These are phyloP conservation scores for Sugiyamaella novakii DNA, from an alignment of 1,139 yeast genomes.

Conservation along the genomic window DNA sequence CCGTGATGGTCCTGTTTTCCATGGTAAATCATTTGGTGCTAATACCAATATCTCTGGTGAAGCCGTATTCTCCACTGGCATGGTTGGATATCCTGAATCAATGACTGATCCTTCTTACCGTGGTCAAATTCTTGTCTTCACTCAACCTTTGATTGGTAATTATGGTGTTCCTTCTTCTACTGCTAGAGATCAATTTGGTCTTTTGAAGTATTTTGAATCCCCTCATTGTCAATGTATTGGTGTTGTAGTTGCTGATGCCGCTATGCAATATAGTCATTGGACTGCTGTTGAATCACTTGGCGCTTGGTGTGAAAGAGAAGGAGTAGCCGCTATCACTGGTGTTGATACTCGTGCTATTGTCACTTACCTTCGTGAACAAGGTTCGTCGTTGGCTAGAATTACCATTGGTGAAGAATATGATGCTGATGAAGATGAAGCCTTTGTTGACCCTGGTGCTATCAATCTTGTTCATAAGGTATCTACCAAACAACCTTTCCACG, in stretches of 20 bases:
- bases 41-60: slow-evolving; percentile 90
- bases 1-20: slow-evolving; percentile 90
- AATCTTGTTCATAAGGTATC: slow-evolving; percentile 93
- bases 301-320: slow-evolving; percentile 95
- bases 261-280: slow-evolving; percentile 96
- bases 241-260: slow-evolving; percentile 93
- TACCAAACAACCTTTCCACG: slow-evolving; percentile 92
- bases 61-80: slow-evolving; percentile 95
- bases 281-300: slow-evolving; percentile 95
- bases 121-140: slow-evolving; percentile 94
- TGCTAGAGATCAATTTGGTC: slow-evolving; percentile 76
- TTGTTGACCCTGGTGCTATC: slow-evolving; percentile 86
- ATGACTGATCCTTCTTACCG: slow-evolving; percentile 98
- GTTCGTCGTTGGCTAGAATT: slow-evolving; percentile 88
- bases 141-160: slow-evolving; percentile 96
- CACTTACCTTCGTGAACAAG: slow-evolving; percentile 89
- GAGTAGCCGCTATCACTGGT: slow-evolving; percentile 95
- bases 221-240: slow-evolving; percentile 93
- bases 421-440: slow-evolving; percentile 90
- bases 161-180: slow-evolving; percentile 94
- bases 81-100: slow-evolving; percentile 97
- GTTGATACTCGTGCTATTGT: slow-evolving; percentile 96
- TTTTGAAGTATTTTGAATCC: slow-evolving; percentile 87
- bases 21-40: slow-evolving; percentile 94
- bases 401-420: slow-evolving; percentile 89